These are phyloP conservation scores for Kuraishia ogatae DNA, from an alignment of 805 yeast species.

Conservation along the genomic window DNA sequence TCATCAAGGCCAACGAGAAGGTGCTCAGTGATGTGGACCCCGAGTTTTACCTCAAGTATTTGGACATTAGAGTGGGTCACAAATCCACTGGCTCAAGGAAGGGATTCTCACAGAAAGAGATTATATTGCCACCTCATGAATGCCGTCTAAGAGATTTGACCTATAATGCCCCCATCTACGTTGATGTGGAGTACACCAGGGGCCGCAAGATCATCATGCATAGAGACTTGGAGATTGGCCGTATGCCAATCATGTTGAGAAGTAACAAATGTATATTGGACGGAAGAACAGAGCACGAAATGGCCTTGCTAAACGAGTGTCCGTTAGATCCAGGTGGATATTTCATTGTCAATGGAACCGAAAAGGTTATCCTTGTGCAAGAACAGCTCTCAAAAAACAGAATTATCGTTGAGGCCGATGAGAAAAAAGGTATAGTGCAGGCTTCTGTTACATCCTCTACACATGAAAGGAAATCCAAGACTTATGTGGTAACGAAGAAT, in stretches of 20 bases:
- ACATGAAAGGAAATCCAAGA: conserved; percentile 95
- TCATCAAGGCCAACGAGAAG: conserved; percentile 81
- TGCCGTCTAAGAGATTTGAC: conserved; percentile 92
- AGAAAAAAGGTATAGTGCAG: conserved; percentile 87
- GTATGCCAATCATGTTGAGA: conserved; percentile 98
- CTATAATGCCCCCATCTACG: conserved; percentile 90
- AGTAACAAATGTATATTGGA: conserved; percentile 84
- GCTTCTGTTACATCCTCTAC: conserved; percentile 98
- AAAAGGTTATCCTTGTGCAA: conserved; percentile 92
- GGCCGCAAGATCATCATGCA: conserved; percentile 89
- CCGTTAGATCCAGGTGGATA: conserved; percentile 99
- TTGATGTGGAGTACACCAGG: conserved; percentile 94
- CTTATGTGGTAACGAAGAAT: conserved; percentile 89
- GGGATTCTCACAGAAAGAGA: conserved; percentile 41
- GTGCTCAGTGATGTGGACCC: conserved; percentile 95
- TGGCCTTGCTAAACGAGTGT: conserved; percentile 89
- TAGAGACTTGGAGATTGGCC: conserved; percentile 86
- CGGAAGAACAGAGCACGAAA: conserved; percentile 67
- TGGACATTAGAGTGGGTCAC: conserved; percentile 88
- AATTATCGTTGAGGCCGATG: conserved; percentile 96
- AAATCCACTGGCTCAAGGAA: conserved; percentile 40
- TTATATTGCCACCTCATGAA: conserved; percentile 82
- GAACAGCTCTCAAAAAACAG: conserved; percentile 96
- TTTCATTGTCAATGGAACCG: conserved; percentile 96
- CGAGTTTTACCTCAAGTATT: conserved; percentile 85